Conservation (phyloP, 139 green algal genomes). For the Chlorella sorokiniana region DNA sequence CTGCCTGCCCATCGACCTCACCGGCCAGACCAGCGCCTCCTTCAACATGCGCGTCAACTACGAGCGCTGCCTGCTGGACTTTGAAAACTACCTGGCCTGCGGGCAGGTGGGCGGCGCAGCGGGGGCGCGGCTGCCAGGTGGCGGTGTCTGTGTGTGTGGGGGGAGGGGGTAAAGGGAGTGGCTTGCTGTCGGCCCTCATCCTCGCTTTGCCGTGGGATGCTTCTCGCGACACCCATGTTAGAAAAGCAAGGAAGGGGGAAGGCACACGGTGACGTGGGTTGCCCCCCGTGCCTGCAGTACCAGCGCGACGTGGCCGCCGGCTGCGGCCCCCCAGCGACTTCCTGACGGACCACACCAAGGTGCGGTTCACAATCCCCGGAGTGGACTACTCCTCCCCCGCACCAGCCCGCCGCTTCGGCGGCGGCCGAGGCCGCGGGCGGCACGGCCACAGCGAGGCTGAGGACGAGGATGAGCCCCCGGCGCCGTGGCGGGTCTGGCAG, state of each 20-base stretch:
- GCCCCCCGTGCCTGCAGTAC: slow-evolving; percentile 37
- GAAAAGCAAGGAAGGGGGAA: too few relatives aligned
- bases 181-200: neutral
- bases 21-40: slow-evolving; percentile 64
- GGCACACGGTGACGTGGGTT: neutral
- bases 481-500: neutral
- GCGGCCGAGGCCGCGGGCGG: neutral
- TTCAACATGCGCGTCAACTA: slow-evolving; percentile 83
- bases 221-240: too few relatives aligned
- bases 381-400: slow-evolving; percentile 14
- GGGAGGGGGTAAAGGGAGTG: neutral
- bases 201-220: too few relatives aligned
- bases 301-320: slow-evolving; percentile 41
- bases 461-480: neutral
- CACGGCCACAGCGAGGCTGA: neutral
- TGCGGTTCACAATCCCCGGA: slow-evolving; percentile 39
- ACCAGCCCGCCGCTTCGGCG: neutral
- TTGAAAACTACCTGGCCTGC: slow-evolving; percentile 76
- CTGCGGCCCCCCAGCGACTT: slow-evolving; percentile 34
- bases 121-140: neutral
- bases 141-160: neutral
- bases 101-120: slow-evolving; percentile 23
- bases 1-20: slow-evolving; percentile 60
- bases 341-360: slow-evolving; percentile 21
- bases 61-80: slow-evolving; percentile 80